Base-by-base conservation (phyloP, 2,329 filamentous ascomycete species). In the Didymella lethalis region DNA sequence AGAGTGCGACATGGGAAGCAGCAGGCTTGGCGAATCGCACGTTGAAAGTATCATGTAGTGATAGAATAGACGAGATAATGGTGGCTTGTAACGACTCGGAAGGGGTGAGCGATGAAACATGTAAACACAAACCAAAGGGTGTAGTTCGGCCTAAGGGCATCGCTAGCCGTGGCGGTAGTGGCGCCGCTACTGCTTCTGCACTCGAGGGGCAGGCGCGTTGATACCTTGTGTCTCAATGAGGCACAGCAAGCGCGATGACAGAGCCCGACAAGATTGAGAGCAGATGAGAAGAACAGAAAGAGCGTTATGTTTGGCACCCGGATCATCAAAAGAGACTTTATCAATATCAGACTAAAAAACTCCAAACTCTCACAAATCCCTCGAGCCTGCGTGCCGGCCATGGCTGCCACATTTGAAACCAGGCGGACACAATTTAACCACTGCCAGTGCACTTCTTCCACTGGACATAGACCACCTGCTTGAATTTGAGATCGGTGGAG, bases 401-500 rank as follows among this genome's bases (percentile, higher is more conserved):
- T n/a, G 2, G 14, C n/a, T n/a, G 41, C 41, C 26, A 32, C 18
- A 20, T 3, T 38, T 29, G 4, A 16, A 28, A 12, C 2, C 2
- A 34, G 28, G 12, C 7, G 7, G 18, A 20, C 2, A 16, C 16
- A 2, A 6, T 20, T 29, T 44, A 57, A 2, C 54, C 38, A 23
- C 41, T 48, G 36, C 36, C 29, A 26, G 49, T 71, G 70, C 77
- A 80, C 68, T 73, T 74, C 69, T 80, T 73, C 81, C 80, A 82
- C 68, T 77, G 72, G 51, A 82, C 74, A 62, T 79, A 78, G 64
- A 79, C 79, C 45, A 77, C 68, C 66, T 77, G 75, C 31, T 70
- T 77, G 70, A 82, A 80, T 69, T 81, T 82, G 60, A 80, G 79
- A 69, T 82, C 80, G 54, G 81, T 76, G n/a, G 80, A 81, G 67